Evolutionary conservation across 1,284 basidiomycete species (phyloP), one percentile per base, ranked within the genome.

Genomic region (Cutaneotrichosporon cutaneum): DNA sequence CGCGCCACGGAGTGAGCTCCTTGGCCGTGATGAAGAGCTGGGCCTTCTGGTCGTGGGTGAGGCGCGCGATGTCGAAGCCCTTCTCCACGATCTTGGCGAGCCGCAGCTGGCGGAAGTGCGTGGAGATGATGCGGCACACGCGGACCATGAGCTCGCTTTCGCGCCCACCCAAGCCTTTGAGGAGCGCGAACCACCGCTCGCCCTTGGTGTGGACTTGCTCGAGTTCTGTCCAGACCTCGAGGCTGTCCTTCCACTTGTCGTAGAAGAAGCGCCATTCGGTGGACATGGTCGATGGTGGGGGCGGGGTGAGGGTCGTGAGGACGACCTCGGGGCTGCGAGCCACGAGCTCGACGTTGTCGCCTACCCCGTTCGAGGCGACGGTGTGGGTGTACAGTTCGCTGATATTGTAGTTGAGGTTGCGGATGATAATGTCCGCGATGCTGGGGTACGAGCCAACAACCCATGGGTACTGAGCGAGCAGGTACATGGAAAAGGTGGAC

Each of bases 251-350:
- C 94, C 94, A 96, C 55, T 86, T 82, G 2, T 91, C 87, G 77
- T 88, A 95, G 83, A 96, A 97, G 82, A 92, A 97, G 10, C 90
- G 85, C 71, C 90, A 94, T 51, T 88, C 86, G 24, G 83, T 83
- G 7, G 81, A 83, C 60, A 81, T 83, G 14, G 90, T 91, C 64
- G 85, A 83, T 0, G 90, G 89, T 21, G 92, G 90, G 8, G 85
- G 84, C 1, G 92, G 91, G 13, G 87, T 87, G 73, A 83, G 83
- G 1, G 89, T 79, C 0, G 90, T 90, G 3, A 65, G 62, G 26
- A 77, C 62, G 9, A 66, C 44, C 18, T 70, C 68, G 56, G 56
- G 27, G 13, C 16, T 33, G 18, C 16, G 21, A 4, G n/a, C n/a
- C n/a, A 44, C 21, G 8, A 30, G 50, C 1, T 48, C 10, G 10